phyloP scores from a whole-genome alignment of 1,139 yeast genomes.

The Saccharomyces pastorianus region DNA sequence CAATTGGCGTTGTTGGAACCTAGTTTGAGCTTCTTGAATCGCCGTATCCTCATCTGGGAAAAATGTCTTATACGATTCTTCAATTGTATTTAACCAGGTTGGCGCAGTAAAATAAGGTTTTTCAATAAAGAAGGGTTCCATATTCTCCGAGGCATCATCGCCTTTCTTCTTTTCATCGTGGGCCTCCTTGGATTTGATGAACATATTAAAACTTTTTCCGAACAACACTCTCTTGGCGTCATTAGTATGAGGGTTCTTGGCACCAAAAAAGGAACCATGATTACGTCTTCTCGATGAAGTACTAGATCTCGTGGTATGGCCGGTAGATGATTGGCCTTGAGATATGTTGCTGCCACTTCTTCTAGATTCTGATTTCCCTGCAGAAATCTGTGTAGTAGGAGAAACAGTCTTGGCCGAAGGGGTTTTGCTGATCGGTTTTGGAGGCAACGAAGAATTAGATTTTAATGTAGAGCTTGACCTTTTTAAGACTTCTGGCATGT shows the following conservation, averaged over 20 bases:
- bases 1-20: constrained; percentile 30
- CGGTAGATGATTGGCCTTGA: constrained; percentile 14
- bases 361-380: constrained; percentile 18
- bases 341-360: constrained; percentile 10
- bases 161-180: constrained; percentile 28
- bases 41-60: constrained; percentile 36
- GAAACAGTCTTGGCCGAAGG: constrained; percentile 9
- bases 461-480: constrained; percentile 1
- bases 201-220: constrained; percentile 49
- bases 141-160: constrained; percentile 9
- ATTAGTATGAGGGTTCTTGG: constrained; percentile 40
- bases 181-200: constrained; percentile 35
- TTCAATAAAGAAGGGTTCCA: constrained; percentile 40
- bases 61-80: constrained; percentile 43
- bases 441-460: constrained; percentile 2
- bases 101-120: constrained; percentile 71
- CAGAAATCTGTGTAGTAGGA: constrained; percentile 17
- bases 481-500: constrained; percentile 55
- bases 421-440: constrained; percentile 3
- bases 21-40: constrained; percentile 25
- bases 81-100: constrained; percentile 62
- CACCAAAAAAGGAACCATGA: constrained; percentile 25
- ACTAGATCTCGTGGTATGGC: constrained; percentile 13
- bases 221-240: constrained; percentile 32
- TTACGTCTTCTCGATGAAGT: constrained; percentile 24